A percentile compares a stretch with the other conserved stretches of the same genome.
These are phyloP conservation scores for Spergularia bocconei DNA, from an alignment of 148 eudicot genomes.

Conservation along the genomic window DNA sequence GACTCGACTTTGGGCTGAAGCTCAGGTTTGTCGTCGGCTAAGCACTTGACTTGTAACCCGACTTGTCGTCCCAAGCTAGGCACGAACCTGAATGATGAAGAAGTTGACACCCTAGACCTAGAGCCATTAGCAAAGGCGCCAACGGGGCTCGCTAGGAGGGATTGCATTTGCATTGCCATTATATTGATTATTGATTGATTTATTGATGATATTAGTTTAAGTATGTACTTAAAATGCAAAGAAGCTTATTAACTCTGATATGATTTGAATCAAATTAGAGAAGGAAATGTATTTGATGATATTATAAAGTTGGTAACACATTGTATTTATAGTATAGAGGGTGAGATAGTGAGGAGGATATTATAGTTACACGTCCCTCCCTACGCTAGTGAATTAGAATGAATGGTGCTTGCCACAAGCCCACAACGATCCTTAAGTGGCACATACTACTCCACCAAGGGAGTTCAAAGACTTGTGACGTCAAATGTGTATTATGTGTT, in stretches of 20 bases:
- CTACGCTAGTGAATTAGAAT: not conserved
- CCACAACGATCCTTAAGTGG: not conserved
- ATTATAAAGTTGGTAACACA: not conserved
- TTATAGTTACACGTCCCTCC: slow-evolving; percentile 1
- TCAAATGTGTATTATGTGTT: too few relatives aligned
- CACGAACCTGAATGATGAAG: slow-evolving; percentile 4
- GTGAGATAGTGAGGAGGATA: not conserved
- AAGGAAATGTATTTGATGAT: not conserved
- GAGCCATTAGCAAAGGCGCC: too few relatives aligned
- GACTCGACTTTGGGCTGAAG: not conserved
- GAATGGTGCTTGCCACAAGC: not conserved
- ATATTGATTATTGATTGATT: too few relatives aligned
- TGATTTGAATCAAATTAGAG: not conserved
- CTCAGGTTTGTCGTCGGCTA: slow-evolving; percentile 26
- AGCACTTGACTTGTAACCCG: slow-evolving; percentile 25
- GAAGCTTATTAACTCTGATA: not conserved
- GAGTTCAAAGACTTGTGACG: too few relatives aligned
- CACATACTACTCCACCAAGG: too few relatives aligned
- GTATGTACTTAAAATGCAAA: not conserved
- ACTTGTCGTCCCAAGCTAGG: slow-evolving; percentile 20
- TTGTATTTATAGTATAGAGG: not conserved
- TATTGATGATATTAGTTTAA: too few relatives aligned
- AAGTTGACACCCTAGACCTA: slow-evolving; percentile 1
- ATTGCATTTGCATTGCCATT: slow-evolving; percentile 35
- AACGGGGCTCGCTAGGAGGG: slow-evolving; percentile 26